Base-by-base conservation (phyloP, 257 asterid species). In the Phtheirospermum japonicum region DNA sequence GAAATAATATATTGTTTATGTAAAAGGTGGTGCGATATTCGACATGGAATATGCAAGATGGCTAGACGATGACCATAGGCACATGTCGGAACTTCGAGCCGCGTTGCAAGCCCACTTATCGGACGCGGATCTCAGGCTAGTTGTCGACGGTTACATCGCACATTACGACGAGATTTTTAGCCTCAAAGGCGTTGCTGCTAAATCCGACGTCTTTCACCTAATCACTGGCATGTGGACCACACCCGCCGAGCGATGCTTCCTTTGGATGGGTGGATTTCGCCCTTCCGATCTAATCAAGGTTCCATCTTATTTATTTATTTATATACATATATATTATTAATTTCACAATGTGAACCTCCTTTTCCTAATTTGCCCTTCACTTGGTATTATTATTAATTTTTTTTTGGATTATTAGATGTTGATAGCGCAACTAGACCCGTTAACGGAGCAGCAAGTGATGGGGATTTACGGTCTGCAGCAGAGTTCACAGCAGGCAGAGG, bases 31-130 rank as follows among this genome's bases (percentile, higher is more conserved):
- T 23, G 93, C 88, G 14, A 79, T 87, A 40, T 92, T 92, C 49
- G 99, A 92, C 71, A 83, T 86, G 95, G 99, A 92, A 70, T 89
- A 92, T 43, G 82, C 95, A 13, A 79, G 97, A 71, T 92, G 99
- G 99, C 28, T 89, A 28, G 97, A 92, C 30, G 96, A 92, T 31
- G 99, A 92, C 68, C 82, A 81, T 48, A 71, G 94, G 75, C 95
- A 86, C 40, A 80, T 85, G 75, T 72, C 88, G 0, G 97, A 89
- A 63, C 91, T 92, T n/a, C 78, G 97, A 61, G 76, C 80, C 3
- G 97, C 95, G 42, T 32, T 92, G 65, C 97, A 89, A 55, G 87
- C 95, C 0, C 89, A 86, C 58, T 70, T 92, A 59, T 68, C 86
- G 0, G 99, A 92, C 4, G 72, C 79, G 3, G 97, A 92, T 64